Base-by-base conservation (phyloP, 163 green algal genomes). In the Scenedesmus sp. region DNA sequence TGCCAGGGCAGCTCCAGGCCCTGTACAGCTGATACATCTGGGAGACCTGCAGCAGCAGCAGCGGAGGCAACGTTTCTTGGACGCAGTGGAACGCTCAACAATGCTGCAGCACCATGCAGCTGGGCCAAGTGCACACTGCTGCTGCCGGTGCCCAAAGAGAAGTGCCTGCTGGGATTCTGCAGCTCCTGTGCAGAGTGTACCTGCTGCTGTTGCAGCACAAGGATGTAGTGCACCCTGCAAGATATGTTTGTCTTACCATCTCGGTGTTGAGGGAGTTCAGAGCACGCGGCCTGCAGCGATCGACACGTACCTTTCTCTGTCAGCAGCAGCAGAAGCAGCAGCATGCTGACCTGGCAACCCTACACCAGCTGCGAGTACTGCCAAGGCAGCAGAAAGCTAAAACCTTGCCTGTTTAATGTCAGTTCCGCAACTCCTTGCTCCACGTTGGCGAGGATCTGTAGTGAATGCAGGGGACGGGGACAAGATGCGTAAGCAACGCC, bases 201-300 rank as follows among this genome's bases (percentile, higher is more conserved):
- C 40, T 49, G 40, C 40, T 83, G 76, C 76, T 59, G 42, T 5
- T 83, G 76, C 76, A 30, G 40, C 13, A 26, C 22, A 20, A 51
- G 42, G 40, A 59, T 83, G 42, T 3, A 35, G 26, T 42, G 18
- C 46, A 70, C 22, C 2, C 4, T 43, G 22, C 30, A 46, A 26
- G 7, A 70, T 13, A 30, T n/a, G 6, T 70, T 20, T 2, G 15
- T 65, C 44, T 84, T 70, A 98, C 96, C 96, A 98, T 98, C 43
- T 93, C 76, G 10, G 89, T 87, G 79, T 94, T 97, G 24, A 98
- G 93, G 3, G 96, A 93, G 85, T 98, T 98, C 2, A 98, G 93
- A 5, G 94, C 95, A 24, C 92, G 93, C 1, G 96, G 96, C 92
- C 95, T 97, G 95, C 87, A 87, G 22, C n/a, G n/a, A 56, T 46